Conservation (phyloP, 352 stramenopile genomes). For the Phytophthora uliginosa region DNA sequence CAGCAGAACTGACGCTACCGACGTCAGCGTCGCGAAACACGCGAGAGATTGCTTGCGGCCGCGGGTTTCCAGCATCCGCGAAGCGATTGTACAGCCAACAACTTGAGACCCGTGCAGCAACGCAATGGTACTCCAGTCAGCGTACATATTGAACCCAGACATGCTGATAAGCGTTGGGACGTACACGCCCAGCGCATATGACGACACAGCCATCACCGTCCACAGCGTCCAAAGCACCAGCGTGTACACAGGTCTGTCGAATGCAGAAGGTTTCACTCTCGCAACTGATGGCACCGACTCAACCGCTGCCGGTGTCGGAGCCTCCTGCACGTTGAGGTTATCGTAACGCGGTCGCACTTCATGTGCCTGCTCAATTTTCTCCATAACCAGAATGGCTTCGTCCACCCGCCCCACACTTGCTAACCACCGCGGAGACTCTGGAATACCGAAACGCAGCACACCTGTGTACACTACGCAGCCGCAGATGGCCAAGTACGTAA, state of each 20-base stretch:
- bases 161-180: conserved; percentile 46
- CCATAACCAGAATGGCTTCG: conserved; percentile 41
- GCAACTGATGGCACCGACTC: background rate
- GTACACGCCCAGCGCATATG: conserved; percentile 43
- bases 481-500: conserved; percentile 33
- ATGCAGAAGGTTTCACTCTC: conserved; percentile 6
- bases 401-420: conserved; percentile 29
- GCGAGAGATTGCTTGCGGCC: conserved; percentile 32
- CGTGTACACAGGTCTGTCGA: conserved; percentile 21
- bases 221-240: conserved; percentile 46
- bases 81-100: conserved; percentile 27
- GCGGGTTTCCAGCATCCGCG: conserved; percentile 23
- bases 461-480: conserved; percentile 34
- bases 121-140: conserved; percentile 29
- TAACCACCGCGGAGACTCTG: conserved; percentile 58
- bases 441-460: conserved; percentile 32
- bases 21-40: conserved; percentile 14
- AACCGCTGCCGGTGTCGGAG: conserved; percentile 5
- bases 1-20: conserved; percentile 21
- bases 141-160: conserved; percentile 47
- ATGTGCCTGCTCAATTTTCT: conserved; percentile 37
- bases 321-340: conserved; percentile 22
- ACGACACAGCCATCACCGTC: conserved; percentile 41
- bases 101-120: conserved; percentile 32
- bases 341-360: conserved; percentile 9